Evolutionary conservation across 306 rosid genomes (phyloP), one percentile per base, ranked within the genome.

Genomic region (Oxytropis ochrocephala): DNA sequence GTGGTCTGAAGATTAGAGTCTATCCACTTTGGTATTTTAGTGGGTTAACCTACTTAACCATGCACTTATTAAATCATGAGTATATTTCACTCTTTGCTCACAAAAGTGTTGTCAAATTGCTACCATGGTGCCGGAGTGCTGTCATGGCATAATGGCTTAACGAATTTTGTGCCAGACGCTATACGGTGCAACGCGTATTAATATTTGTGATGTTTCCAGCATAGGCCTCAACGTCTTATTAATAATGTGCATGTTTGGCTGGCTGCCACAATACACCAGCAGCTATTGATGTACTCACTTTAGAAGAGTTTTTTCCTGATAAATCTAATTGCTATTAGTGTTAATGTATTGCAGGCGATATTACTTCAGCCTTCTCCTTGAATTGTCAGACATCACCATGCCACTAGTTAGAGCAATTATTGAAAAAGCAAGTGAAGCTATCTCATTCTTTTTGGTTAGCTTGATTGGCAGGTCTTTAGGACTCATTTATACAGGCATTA

Each of bases 381-480:
- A 94, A 82, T 73, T 88, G 44, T 94, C 94, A 6, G 98, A 94
- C 81, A 90, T 94, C 73, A 78, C 89, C 24, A 81, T 70, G 88
- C 97, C 98, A 14, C 64, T 94, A 69, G 44, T 94, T 67, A 85
- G 83, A 87, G 85, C 78, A 30, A 84, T 90, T 51, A 51, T 85
- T 60, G 78, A 84, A 67, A 90, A 87, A 87, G 88, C 89, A 79
- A 90, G 97, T 53, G 75, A 80, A 56, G 94, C 87, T 11, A 77
- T 87, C 56, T 90, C 97, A 29, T 94, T 88, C 88, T 87, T 94
- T 79, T 79, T 90, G 54, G 93, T 90, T 65, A 70, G 76, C 85
- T 82, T 90, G 86, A 93, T 93, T 74, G 98, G 98, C 71, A 86
- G 97, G 76, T 93, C 98, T 53, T 75, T 93, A 71, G 97, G 97